Base-by-base conservation (phyloP, 148 eudicot species). In the Vaccinium vitisidaea region DNA sequence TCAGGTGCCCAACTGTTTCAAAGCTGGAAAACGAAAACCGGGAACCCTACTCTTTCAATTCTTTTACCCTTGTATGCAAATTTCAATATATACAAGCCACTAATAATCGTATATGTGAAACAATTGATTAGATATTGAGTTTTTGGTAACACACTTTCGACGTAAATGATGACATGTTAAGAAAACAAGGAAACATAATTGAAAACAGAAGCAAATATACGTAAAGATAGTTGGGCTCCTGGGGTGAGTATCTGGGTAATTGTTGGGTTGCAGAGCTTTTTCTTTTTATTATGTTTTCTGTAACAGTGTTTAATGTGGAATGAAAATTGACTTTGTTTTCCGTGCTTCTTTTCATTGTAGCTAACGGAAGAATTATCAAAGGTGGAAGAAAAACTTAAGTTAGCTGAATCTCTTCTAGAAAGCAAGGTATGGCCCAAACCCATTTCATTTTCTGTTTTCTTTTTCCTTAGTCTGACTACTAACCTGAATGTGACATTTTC, bases 351-450 rank as follows among this genome's bases (percentile, higher is more conserved):
- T 70, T 27, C 80, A 77, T 49, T 87, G 30, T 88, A 93, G 96
- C 93, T 93, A 54, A 93, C 93, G 82, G 96, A 92, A 49, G 96
- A 92, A 86, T 87, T 93, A 89, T 74, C 87, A 19, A 93, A 87
- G 90, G 89, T 92, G 89, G 93, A 93, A 4, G 93, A 88, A 84
- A 93, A 93, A 87, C 94, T 93, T 80, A 93, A 93, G 91, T 82
- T 92, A 61, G 89, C 96, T 32, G 96, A 93, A 87, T 92, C 91
- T 87, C 90, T 92, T 85, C 84, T 93, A 55, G 92, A 93, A 82
- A 93, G 92, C 96, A 93, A 92, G 87, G 96, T 92, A 89, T 69
- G 43, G 5, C 75, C 39, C 46, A 18, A 21, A 16, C 77, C 84
- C 80, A 82, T 88, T 58, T 61, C 71, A 46, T 39, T 19, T 74